Percentiles rank a stretch among this genome's conserved stretches.
Conservation (phyloP, 139 green algal species). For the Chlorella sp. region DNA sequence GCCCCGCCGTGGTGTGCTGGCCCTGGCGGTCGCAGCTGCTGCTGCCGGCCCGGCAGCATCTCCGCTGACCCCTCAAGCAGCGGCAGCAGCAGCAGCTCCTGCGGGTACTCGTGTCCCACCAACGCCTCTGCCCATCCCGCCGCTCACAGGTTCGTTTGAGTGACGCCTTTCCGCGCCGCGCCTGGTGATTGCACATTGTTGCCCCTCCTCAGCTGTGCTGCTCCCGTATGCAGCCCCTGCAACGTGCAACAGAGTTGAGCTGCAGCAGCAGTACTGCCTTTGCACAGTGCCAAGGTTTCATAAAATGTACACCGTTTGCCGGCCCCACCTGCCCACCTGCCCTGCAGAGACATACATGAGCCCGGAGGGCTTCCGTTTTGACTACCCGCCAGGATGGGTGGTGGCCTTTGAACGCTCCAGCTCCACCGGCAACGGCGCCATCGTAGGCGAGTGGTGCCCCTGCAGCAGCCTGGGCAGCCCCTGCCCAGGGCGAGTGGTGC, state of each 20-base stretch:
- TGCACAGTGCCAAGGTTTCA: no score
- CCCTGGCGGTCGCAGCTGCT: not conserved
- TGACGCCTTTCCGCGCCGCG: not conserved
- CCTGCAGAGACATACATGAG: slow-evolving; percentile 10
- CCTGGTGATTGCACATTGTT: not conserved
- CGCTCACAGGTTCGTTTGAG: not conserved
- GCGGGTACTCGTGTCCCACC: not conserved
- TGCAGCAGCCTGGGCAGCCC: not conserved
- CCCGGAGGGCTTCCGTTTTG: slow-evolving; percentile 40
- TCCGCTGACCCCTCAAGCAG: not conserved
- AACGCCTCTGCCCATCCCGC: slow-evolving; percentile 12
- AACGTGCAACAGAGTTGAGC: not conserved
- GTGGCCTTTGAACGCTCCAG: slow-evolving; percentile 46
- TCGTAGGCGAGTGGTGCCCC: slow-evolving; percentile 4
- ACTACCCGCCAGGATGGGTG: slow-evolving; percentile 42
- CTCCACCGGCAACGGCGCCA: slow-evolving; percentile 32
- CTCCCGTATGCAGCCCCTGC: not conserved
- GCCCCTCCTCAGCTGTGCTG: not conserved
- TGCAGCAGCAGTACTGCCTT: not conserved
- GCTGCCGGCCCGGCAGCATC: not conserved
- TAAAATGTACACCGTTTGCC: not conserved
- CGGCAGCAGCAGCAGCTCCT: not conserved
- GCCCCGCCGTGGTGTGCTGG: not conserved
- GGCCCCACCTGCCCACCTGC: not conserved
- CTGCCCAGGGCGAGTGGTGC: not conserved